Conservation (phyloP, 2,329 filamentous ascomycete genomes). For the Tolypocladium sp. region DNA sequence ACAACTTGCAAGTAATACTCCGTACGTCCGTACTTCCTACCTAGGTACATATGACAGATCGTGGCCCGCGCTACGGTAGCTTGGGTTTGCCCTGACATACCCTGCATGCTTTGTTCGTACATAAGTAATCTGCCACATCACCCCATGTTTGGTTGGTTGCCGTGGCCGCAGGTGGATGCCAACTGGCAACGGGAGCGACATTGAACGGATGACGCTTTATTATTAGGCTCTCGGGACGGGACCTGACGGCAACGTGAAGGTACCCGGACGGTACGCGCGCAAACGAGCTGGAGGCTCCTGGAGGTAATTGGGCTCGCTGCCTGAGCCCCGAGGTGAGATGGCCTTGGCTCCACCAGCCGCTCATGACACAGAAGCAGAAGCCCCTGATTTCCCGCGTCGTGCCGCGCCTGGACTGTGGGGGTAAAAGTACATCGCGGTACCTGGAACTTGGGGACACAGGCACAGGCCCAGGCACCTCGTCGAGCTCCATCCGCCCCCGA, state of each 20-base stretch:
- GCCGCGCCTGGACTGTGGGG: neutral
- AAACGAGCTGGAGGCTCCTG: neutral
- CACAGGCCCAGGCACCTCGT: neutral
- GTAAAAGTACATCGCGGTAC: neutral
- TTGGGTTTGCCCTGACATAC: too few relatives aligned
- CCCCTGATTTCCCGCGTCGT: neutral
- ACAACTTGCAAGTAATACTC: too few relatives aligned
- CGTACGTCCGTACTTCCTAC: too few relatives aligned
- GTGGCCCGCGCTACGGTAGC: neutral
- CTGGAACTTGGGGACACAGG: too few relatives aligned
- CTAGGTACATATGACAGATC: too few relatives aligned
- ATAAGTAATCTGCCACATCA: neutral
- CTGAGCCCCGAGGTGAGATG: neutral
- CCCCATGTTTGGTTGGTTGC: neutral
- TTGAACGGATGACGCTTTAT: neutral
- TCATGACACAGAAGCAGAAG: neutral
- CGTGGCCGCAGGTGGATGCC: neutral
- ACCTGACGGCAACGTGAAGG: neutral
- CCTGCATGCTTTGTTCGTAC: neutral
- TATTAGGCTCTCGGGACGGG: neutral
- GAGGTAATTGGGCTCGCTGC: neutral
- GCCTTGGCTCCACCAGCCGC: slow-evolving; percentile 3
- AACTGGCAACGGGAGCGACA: neutral
- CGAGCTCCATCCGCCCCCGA: neutral
- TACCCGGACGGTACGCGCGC: neutral